phyloP scores from a whole-genome alignment of 2,329 filamentous ascomycete genomes.

The Sarocladium strictum region DNA sequence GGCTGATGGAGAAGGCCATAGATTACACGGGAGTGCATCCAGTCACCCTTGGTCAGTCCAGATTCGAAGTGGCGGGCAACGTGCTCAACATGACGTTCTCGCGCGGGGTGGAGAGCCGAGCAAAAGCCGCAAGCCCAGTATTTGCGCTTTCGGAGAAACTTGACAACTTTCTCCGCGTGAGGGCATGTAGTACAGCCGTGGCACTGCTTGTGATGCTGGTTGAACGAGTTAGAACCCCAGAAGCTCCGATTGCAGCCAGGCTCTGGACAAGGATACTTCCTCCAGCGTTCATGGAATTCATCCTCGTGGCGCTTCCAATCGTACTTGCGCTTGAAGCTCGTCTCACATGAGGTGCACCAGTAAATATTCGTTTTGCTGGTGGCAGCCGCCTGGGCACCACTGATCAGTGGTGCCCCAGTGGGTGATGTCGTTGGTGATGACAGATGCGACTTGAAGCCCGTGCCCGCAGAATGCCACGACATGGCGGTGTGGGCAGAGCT shows the following conservation, averaged over 20 bases:
- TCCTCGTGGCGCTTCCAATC: conserved; percentile 67
- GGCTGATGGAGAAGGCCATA: conserved; percentile 63
- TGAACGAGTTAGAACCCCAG: conserved; percentile 62
- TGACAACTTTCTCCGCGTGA: conserved; percentile 58
- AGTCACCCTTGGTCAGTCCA: conserved; percentile 57
- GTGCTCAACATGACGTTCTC: conserved; percentile 63
- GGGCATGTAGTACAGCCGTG: conserved; percentile 61
- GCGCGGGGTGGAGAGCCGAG: conserved; percentile 54
- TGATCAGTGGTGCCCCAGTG: conserved; percentile 24
- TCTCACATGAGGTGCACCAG: conserved; percentile 55
- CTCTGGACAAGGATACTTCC: conserved; percentile 61
- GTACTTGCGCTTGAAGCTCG: conserved; percentile 61
- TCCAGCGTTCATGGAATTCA: conserved; percentile 63
- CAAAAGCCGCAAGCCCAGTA: conserved; percentile 67
- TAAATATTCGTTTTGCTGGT: conserved; percentile 40
- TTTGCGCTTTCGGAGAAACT: conserved; percentile 56
- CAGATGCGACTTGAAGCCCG: conserved; percentile 14
- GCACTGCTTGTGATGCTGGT: conserved; percentile 61
- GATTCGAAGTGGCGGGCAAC: conserved; percentile 62
- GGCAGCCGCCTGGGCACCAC: conserved; percentile 24
- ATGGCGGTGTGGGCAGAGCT: conserved; percentile 33
- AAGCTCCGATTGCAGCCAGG: conserved; percentile 59
- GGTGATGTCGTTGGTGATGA: conserved; percentile 22
- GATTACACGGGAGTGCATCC: conserved; percentile 64
- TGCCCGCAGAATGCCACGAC: conserved; percentile 30